Evolutionary conservation across 805 yeast species (phyloP).

Genomic region (Jamesozyma gamospora): DNA sequence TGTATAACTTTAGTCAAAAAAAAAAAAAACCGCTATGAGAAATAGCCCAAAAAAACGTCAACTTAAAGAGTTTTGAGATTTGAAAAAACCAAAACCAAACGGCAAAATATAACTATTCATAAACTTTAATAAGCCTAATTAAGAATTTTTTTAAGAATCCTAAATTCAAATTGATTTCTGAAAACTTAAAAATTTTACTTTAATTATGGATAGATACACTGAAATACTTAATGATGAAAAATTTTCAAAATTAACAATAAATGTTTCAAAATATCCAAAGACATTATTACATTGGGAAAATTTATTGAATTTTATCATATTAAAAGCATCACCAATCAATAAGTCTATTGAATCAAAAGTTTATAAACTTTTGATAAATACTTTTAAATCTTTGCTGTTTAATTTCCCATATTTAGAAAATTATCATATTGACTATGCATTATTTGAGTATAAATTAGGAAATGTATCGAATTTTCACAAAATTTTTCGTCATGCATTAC

Average conservation of each 20-base stretch:
- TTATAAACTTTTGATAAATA: slow-evolving; percentile 13
- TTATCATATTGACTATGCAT: slow-evolving; percentile 28
- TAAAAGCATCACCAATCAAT: slow-evolving; percentile 19
- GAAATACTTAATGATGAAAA: slow-evolving; percentile 13
- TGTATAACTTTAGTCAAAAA: too few species aligned
- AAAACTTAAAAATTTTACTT: background rate
- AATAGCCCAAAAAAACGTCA: too few species aligned
- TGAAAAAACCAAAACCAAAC: too few species aligned
- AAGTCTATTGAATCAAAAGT: slow-evolving; percentile 16
- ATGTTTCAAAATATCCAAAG: slow-evolving; percentile 20
- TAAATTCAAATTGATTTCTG: too few species aligned
- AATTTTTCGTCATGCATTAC: slow-evolving; percentile 19
- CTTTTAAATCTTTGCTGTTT: slow-evolving; percentile 23
- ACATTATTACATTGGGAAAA: slow-evolving; percentile 25
- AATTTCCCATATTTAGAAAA: slow-evolving; percentile 28
- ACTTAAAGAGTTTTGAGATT: too few species aligned
- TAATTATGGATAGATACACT: slow-evolving; percentile 17
- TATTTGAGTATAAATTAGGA: slow-evolving; percentile 27
- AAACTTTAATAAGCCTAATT: too few species aligned
- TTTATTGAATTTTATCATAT: slow-evolving; percentile 18
- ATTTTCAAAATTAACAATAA: slow-evolving; percentile 20
- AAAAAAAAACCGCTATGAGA: too few species aligned
- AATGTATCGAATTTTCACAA: slow-evolving; percentile 19
- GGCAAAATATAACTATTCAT: too few species aligned
- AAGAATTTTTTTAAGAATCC: too few species aligned